phyloP scores from a whole-genome alignment of 495 filamentous ascomycete genomes.

The Pseudevernia furfuracea region DNA sequence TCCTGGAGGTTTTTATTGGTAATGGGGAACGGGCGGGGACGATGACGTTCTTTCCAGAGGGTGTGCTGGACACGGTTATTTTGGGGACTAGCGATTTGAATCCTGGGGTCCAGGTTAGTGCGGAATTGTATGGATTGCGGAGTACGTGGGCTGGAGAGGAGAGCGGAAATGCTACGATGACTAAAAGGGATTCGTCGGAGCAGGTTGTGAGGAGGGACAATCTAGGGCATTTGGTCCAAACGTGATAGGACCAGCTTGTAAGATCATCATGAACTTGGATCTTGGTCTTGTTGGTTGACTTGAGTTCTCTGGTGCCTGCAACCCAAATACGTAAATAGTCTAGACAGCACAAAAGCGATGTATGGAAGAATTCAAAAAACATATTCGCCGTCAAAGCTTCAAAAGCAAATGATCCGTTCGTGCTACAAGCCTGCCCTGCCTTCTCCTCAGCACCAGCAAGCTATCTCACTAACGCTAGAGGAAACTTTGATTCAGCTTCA shows the following conservation, averaged over 20 bases:
- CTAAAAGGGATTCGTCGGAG: conserved; percentile 5
- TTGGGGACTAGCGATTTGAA: conserved; percentile 35
- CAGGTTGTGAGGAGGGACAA: conserved; percentile 24
- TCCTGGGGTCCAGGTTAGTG: conserved; percentile 32
- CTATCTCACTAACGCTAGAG: too few relatives aligned
- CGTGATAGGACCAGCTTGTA: neutral
- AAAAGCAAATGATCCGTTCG: neutral
- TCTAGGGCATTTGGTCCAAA: conserved; percentile 19
- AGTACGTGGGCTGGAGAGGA: conserved; percentile 34
- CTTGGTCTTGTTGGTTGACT: neutral
- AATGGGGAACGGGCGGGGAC: conserved; percentile 39
- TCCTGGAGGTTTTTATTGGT: conserved; percentile 45
- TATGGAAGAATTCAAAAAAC: neutral
- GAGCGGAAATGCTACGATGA: conserved; percentile 22
- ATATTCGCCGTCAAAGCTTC: neutral
- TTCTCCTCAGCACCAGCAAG: too few relatives aligned
- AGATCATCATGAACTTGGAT: neutral
- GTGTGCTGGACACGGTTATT: conserved; percentile 36
- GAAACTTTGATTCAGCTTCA: too few relatives aligned
- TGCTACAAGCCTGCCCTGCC: neutral
- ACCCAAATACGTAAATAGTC: neutral
- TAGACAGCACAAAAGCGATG: neutral
- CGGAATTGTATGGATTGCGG: conserved; percentile 37
- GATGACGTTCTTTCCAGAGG: conserved; percentile 39
- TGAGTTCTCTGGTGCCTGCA: neutral